Base-by-base conservation (phyloP, 2,329 filamentous ascomycete genomes). In the Stagonosporopsis vannaccii region DNA sequence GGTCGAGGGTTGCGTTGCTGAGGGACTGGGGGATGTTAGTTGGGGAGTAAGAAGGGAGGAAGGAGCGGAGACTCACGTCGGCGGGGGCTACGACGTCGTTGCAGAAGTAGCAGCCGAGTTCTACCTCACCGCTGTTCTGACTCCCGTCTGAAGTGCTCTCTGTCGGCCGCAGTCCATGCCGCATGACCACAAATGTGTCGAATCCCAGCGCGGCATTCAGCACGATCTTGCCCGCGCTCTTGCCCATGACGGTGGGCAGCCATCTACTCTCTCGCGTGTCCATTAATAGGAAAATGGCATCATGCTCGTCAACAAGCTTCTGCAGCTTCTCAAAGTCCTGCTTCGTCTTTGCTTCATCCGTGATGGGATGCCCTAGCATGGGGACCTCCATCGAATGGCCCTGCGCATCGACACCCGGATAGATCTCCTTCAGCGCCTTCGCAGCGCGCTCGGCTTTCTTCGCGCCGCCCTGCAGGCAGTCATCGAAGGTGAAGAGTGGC, bases 131-230 rank as follows among this genome's bases (percentile, higher is more conserved):
- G 11, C 20, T 30, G 7, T 6, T 11, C 28, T 6, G 6, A 11
- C 28, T 30, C 28, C 5, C 9, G 28, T 30, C 28, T 3, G 28
- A 30, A 9, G 17, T 15, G 8, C 84, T 62, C n/a, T 62, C 58
- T 0, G 66, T 67, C 6, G 68, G 45, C 64, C 86, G 84, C 6
- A 91, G 82, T 1, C 95, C 95, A 75, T 99, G 95, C 53, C 95
- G 87, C 95, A 99, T 98, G 32, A 97, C 92, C 2, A 99, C 92
- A 68, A 91, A 99, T 0, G 92, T 95, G 77, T 99, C 95, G 70
- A 99, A 99, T 0, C 95, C 95, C 3, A 99, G 83, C 1, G 95
- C 95, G 7, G 94, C 92, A 75, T 98, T 99, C 85, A 99, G 89
- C 22, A 99, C 94, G 61, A 98, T 91, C 79, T 99, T 99, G 30